phyloP scores from a whole-genome alignment of 129 eudicot species.

The carrot (Daucus carota) region DH1_v3.0 NC_030388.2:23606001-23606500 shows the following conservation, averaged over 20 bases:
- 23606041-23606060: neutral
- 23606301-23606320: constrained; percentile 30
- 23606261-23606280: constrained; percentile 27
- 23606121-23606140: neutral
- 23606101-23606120: neutral
- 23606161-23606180: neutral
- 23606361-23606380: constrained; percentile 10
- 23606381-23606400: constrained; percentile 28
- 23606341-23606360: constrained; percentile 16
- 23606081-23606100: neutral
- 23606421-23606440: constrained; percentile 36
- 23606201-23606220: constrained; percentile 27
- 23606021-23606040: neutral
- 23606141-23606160: too few relatives aligned
- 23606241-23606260: constrained; percentile 47
- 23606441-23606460: constrained; percentile 28
- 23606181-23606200: neutral
- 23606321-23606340: constrained; percentile 26
- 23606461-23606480: constrained; percentile 18
- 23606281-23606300: constrained; percentile 34
- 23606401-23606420: constrained; percentile 34
- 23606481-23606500: constrained; percentile 39
- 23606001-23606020: neutral
- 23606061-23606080: neutral
- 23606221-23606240: constrained; percentile 62